phyloP scores from a whole-genome alignment of 352 stramenopile species.

The Globisporangium solare region DNA sequence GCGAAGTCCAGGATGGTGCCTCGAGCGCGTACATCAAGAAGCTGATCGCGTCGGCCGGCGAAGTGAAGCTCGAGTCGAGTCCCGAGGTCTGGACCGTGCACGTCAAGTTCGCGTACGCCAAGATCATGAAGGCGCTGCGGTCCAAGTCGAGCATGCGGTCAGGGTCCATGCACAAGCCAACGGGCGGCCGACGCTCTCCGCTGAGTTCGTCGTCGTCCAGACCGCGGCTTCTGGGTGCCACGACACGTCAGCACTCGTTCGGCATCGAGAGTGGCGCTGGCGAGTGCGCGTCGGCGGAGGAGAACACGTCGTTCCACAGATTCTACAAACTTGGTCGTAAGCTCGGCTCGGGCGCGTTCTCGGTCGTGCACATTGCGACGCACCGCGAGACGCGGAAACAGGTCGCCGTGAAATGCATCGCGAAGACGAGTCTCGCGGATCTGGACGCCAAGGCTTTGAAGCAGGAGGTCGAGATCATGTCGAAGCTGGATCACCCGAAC shows the following conservation, averaged over 20 bases:
- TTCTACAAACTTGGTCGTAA: slow-evolving; percentile 82
- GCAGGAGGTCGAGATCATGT: slow-evolving; percentile 73
- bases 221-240: slow-evolving; percentile 10
- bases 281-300: neutral
- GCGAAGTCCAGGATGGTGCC: slow-evolving; percentile 65
- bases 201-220: slow-evolving; percentile 5
- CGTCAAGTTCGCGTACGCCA: slow-evolving; percentile 70
- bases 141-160: slow-evolving; percentile 17
- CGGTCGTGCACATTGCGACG: slow-evolving; percentile 83
- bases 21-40: slow-evolving; percentile 69
- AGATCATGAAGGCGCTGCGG: slow-evolving; percentile 77
- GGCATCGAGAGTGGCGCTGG: slow-evolving; percentile 25
- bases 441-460: slow-evolving; percentile 57
- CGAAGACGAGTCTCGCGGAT: slow-evolving; percentile 43
- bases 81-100: slow-evolving; percentile 60
- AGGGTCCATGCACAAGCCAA: slow-evolving; percentile 8
- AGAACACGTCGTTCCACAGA: slow-evolving; percentile 48
- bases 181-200: slow-evolving; percentile 15
- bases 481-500: slow-evolving; percentile 64
- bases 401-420: slow-evolving; percentile 78
- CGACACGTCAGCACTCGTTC: slow-evolving; percentile 39
- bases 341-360: slow-evolving; percentile 84
- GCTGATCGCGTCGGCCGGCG: slow-evolving; percentile 59
- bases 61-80: slow-evolving; percentile 61
- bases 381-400: slow-evolving; percentile 68